These are phyloP conservation scores for Iris pallida DNA, from an alignment of 116 monocot species.

Conservation along the genomic window DNA sequence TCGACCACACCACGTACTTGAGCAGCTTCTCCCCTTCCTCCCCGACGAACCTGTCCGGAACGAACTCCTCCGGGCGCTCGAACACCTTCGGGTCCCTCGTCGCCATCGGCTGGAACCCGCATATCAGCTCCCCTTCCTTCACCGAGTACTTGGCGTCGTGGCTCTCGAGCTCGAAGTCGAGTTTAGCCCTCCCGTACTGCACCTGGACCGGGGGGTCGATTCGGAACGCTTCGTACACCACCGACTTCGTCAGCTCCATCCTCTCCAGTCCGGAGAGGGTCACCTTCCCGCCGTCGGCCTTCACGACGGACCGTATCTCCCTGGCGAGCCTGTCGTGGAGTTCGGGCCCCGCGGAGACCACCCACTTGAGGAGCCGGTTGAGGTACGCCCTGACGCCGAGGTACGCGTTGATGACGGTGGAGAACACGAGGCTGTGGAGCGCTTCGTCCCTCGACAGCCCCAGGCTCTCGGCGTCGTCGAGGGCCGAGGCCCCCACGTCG, in stretches of 20 bases:
- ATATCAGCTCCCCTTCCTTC: conserved; percentile 63
- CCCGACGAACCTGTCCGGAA: conserved; percentile 41
- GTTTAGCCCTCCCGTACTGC: conserved; percentile 62
- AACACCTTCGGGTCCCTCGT: conserved; percentile 49
- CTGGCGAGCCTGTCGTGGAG: conserved; percentile 28
- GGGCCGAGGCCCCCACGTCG: not conserved
- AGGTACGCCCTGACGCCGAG: conserved; percentile 35
- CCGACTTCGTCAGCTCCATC: conserved; percentile 60
- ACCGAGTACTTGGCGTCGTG: conserved; percentile 47
- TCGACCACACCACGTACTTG: conserved; percentile 13
- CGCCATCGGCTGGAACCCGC: conserved; percentile 59
- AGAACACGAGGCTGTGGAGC: conserved; percentile 29
- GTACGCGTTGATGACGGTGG: conserved; percentile 21
- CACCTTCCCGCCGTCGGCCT: conserved; percentile 31
- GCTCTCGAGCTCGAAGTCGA: conserved; percentile 51
- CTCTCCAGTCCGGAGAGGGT: conserved; percentile 39
- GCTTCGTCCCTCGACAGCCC: conserved; percentile 24
- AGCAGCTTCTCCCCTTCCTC: conserved; percentile 8
- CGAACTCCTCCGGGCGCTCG: conserved; percentile 31
- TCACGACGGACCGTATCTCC: conserved; percentile 39
- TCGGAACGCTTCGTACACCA: conserved; percentile 60
- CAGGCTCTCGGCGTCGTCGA: not conserved
- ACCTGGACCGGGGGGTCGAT: conserved; percentile 62
- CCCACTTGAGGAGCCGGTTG: conserved; percentile 32
- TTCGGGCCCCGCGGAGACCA: conserved; percentile 19